Evolutionary conservation across 768 basidiomycete species (phyloP).

Genomic region (Trametes maxima): DNA sequence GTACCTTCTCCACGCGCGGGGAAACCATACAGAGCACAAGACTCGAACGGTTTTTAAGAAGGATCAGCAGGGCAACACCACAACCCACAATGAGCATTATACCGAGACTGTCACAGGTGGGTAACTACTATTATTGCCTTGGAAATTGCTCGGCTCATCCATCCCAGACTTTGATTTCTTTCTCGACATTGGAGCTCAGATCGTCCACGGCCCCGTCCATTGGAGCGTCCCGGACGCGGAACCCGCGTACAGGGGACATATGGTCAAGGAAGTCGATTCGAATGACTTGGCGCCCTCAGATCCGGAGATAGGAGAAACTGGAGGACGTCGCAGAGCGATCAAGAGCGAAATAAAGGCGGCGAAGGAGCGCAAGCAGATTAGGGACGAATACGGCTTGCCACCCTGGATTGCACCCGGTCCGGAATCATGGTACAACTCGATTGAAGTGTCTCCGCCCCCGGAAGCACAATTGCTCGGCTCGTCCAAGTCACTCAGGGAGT

Average conservation of each 20-base stretch:
- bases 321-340: constrained; percentile 41
- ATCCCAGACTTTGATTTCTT: constrained; percentile 61
- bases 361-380: constrained; percentile 48
- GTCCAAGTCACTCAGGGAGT: constrained; percentile 65
- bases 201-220: constrained; percentile 45
- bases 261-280: constrained; percentile 57
- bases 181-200: constrained; percentile 52
- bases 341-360: constrained; percentile 45
- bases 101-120: constrained; percentile 54
- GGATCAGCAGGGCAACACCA: constrained; percentile 37
- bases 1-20: constrained; percentile 50
- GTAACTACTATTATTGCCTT: too few species aligned
- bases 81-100: constrained; percentile 49
- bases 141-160: not conserved
- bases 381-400: constrained; percentile 51
- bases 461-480: constrained; percentile 44
- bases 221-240: constrained; percentile 67
- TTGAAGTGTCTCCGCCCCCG: constrained; percentile 1
- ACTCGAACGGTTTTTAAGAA: constrained; percentile 47
- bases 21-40: constrained; percentile 58
- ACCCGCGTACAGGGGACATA: constrained; percentile 65
- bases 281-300: constrained; percentile 18
- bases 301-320: not conserved
- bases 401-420: constrained; percentile 44
- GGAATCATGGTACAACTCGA: constrained; percentile 5